phyloP scores from a whole-genome alignment of 2,329 filamentous ascomycete species.

The Emericellopsis atlantica region DNA sequence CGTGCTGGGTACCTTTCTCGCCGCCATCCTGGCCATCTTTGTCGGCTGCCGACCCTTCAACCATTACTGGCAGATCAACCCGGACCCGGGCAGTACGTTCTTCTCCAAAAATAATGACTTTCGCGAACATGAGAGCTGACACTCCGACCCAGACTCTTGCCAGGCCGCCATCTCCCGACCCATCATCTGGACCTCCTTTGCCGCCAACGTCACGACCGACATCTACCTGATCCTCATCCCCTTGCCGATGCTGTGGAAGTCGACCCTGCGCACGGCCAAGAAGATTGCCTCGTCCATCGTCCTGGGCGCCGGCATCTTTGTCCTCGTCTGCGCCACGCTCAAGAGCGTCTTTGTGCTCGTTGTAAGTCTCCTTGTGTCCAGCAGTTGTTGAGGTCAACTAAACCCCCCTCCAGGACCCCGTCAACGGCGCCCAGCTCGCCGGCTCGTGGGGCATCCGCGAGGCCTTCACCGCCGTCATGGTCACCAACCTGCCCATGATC shows the following conservation, averaged over 20 bases:
- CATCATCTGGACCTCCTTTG: conserved; percentile 21
- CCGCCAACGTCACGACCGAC: conserved; percentile 25
- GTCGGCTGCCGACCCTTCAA: neutral
- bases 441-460: conserved; percentile 29
- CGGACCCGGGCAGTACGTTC: conserved; percentile 19
- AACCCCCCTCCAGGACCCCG: conserved; percentile 17
- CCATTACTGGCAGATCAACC: conserved; percentile 25
- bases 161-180: conserved; percentile 25
- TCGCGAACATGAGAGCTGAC: neutral
- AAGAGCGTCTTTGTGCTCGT: neutral
- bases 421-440: conserved; percentile 25
- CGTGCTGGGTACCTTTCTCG: conserved; percentile 10
- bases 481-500: conserved; percentile 29
- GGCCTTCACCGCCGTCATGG: conserved; percentile 28
- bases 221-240: conserved; percentile 26
- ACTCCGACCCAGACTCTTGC: conserved; percentile 12
- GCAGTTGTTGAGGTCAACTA: too few relatives aligned
- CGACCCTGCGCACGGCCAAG: conserved; percentile 31
- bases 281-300: conserved; percentile 35
- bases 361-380: neutral
- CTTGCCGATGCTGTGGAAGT: conserved; percentile 37
- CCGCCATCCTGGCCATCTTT: neutral
- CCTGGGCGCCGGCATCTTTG: conserved; percentile 42
- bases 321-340: conserved; percentile 23
- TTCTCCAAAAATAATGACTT: neutral